Percentiles rank a stretch among this genome's conserved stretches.
Evolutionary conservation across 2,329 filamentous ascomycete species (phyloP).

Genomic region (Aureobasidium sp.): DNA sequence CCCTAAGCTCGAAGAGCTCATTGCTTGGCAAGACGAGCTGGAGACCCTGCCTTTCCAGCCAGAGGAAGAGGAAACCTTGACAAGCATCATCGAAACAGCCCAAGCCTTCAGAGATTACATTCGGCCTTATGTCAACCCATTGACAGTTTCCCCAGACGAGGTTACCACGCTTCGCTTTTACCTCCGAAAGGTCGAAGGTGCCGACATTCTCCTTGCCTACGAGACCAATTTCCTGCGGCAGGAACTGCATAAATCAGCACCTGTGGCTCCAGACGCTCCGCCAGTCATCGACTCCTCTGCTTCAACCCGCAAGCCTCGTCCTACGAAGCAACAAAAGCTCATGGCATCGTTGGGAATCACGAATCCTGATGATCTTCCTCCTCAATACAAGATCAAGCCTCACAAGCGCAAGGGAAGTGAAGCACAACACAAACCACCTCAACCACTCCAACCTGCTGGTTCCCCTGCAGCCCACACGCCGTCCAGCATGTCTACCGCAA

Average conservation of each 20-base stretch:
- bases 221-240: constrained; percentile 99
- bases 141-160: constrained; percentile 70
- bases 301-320: constrained; percentile 89
- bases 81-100: constrained; percentile 80
- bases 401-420: constrained; percentile 59
- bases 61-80: constrained; percentile 81
- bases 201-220: constrained; percentile 80
- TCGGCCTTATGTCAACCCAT: constrained; percentile 68
- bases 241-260: constrained; percentile 89
- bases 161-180: constrained; percentile 90
- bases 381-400: constrained; percentile 71
- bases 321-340: constrained; percentile 94
- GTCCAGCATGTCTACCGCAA: constrained; percentile 16
- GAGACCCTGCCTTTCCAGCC: constrained; percentile 80
- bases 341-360: constrained; percentile 83
- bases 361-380: constrained; percentile 82
- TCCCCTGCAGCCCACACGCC: constrained; percentile 24
- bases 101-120: constrained; percentile 79
- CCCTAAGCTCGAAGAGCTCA: constrained; percentile 86
- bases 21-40: constrained; percentile 79
- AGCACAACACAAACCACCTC: constrained; percentile 17
- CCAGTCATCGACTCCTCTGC: constrained; percentile 80
- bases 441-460: constrained; percentile 26
- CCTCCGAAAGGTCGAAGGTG: constrained; percentile 91
- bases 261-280: constrained; percentile 77